Evolutionary conservation across 192 early-diverging fungal genomes (phyloP), one percentile per base, ranked within the genome.

Genomic region (Thamnidium elegans): DNA sequence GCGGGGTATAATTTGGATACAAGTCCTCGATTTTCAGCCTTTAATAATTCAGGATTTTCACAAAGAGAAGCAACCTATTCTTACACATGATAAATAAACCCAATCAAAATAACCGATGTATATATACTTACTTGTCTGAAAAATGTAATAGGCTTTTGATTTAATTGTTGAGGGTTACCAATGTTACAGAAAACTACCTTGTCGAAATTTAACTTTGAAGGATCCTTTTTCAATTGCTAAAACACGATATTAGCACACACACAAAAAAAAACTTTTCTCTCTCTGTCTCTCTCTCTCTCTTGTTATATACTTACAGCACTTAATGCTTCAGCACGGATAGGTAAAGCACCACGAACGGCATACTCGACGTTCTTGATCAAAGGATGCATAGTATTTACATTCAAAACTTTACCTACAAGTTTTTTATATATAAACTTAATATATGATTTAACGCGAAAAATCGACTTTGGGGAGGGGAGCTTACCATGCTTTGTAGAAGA

Each of bases 271-370:
- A 21, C 14, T 11, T 31, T 7, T 3, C 15, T 32, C 14, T 32
- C 13, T 7, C 53, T 34, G 26, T n/a, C 21, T 31, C 26, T 52
- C 44, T 46, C 15, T 46, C 44, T 46, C 10, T 10, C 44, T 46
- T 46, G 0, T 46, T 52, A 26, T 54, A 31, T 26, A 69, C 74
- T 46, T 80, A 84, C 83, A 63, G 63, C 78, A 46, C 73, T 78
- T 48, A 97, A 84, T 66, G 89, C 83, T 52, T 99, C 97, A 0
- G 95, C 93, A 15, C 89, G 85, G 70, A 99, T 96, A 15, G 97
- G 94, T 34, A 96, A 84, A 63, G 89, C 94, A 36, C 97, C 97
- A 55, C 97, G 87, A 7, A 99, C 95, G 42, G 97, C 95, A 70
- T 99, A 99, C 70, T 97, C 90, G 55, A 91, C 87, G 19, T 86